Percentiles rank a stretch among this genome's conserved stretches.
These are phyloP conservation scores for Coemansia sp. DNA, from an alignment of 192 early-diverging fungal species.

Conservation along the genomic window DNA sequence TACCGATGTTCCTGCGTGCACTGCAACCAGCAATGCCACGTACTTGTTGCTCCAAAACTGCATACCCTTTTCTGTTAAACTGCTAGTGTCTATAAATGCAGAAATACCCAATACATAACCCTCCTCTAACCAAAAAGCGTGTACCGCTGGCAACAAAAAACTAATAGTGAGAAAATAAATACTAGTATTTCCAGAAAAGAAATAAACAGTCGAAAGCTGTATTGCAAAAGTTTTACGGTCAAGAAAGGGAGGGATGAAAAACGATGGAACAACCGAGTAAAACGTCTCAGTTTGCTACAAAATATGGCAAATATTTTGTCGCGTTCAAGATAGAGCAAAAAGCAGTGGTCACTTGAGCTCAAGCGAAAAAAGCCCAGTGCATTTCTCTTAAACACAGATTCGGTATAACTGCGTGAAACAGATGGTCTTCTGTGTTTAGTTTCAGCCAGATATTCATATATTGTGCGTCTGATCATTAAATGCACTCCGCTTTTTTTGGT, in stretches of 20 bases:
- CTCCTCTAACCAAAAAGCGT: too few relatives aligned
- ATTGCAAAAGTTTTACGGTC: background rate
- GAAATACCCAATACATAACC: too few relatives aligned
- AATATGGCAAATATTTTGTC: too few relatives aligned
- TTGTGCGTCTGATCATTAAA: background rate
- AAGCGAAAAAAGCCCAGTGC: too few relatives aligned
- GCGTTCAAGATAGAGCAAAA: too few relatives aligned
- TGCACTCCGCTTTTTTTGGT: background rate
- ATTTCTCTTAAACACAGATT: too few relatives aligned
- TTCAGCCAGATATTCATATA: slow-evolving; percentile 2
- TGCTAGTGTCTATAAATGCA: background rate
- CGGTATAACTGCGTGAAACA: background rate
- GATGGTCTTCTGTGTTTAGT: background rate
- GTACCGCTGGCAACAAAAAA: background rate
- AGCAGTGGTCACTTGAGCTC: too few relatives aligned
- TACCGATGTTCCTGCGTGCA: background rate
- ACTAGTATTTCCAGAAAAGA: background rate
- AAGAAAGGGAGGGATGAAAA: background rate
- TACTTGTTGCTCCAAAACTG: slow-evolving; percentile 3
- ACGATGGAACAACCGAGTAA: background rate
- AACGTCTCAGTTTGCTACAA: background rate
- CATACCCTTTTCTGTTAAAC: background rate
- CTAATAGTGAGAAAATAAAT: background rate
- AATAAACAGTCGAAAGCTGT: too few relatives aligned
- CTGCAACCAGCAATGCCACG: slow-evolving; percentile 7